Evolutionary conservation across 176 grass and related monocot species (phyloP), one percentile per base, ranked within the genome.

Genomic region (Lolium multiflorum): DNA sequence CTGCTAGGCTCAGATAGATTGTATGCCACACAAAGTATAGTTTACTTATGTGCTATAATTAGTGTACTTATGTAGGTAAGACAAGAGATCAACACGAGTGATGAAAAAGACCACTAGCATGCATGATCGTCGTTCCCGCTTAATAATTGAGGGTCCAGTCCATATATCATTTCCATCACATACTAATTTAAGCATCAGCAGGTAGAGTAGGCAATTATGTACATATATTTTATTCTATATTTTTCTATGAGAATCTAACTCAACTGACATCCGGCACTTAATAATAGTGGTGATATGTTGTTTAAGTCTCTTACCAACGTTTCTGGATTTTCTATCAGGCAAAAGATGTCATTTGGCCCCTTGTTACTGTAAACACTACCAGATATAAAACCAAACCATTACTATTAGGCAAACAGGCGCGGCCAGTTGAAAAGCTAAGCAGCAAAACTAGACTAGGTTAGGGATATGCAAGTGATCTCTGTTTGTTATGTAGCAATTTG

Each of bases 311-410:
- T 4, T 14, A 51, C 49, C 12, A 14, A 13, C 2, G 13, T 51
- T 10, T 1, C 1, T 9, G 9, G 56, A 5, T 46, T 46, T 46
- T 71, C 18, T 26, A 62, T 3, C 1, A 46, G 13, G 15, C 9
- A 48, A 80, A 81, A 81, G 60, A 49, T 35, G 25, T n/a, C 17
- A 14, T 60, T 74, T 47, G 38, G 55, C 69, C 17, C 51, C 41
- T 83, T 74, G 43, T 0, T 20, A 10, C 49, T 3, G 11, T 13
- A 84, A 84, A 43, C 56, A 16, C 39, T 26, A 7, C 14, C n/a
- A 6, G 48, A 6, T 74, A 49, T 20, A 73, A 26, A 41, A 22
- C 5, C 31, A 1, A 6, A 5, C 5, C 31, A 13, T 63, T 35
- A 35, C 31, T 21, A 37, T n/a, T 48, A 1, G 18, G 21, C 28